phyloP scores from a whole-genome alignment of 768 basidiomycete genomes.

The Wakefieldia striispora region DNA sequence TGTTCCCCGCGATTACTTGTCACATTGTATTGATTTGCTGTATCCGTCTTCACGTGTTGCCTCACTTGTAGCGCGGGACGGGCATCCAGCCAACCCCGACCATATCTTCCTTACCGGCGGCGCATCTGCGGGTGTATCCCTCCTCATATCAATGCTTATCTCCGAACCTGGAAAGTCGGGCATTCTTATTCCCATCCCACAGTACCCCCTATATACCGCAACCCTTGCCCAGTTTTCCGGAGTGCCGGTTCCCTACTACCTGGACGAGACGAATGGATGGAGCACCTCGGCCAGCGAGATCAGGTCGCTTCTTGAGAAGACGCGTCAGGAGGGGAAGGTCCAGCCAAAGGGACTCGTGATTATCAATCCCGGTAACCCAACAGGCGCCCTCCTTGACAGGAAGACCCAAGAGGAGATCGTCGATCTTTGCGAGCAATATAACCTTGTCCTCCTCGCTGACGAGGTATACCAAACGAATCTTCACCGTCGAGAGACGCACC shows the following conservation, averaged over 20 bases:
- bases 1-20: not conserved
- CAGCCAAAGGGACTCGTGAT: constrained; percentile 84
- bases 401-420: constrained; percentile 73
- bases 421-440: constrained; percentile 79
- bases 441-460: constrained; percentile 89
- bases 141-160: constrained; percentile 79
- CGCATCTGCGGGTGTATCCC: constrained; percentile 91
- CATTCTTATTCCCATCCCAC: constrained; percentile 94
- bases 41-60: not conserved
- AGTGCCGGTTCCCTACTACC: constrained; percentile 82
- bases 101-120: constrained; percentile 95
- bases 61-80: constrained; percentile 72
- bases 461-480: constrained; percentile 99
- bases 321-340: constrained; percentile 53
- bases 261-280: constrained; percentile 83
- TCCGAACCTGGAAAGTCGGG: constrained; percentile 58
- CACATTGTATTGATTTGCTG: constrained; percentile 4
- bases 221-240: constrained; percentile 85
- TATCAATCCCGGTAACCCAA: constrained; percentile 99
- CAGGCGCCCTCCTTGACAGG: constrained; percentile 78
- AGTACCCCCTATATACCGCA: constrained; percentile 97
- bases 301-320: constrained; percentile 62
- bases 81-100: constrained; percentile 75
- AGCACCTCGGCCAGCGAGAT: constrained; percentile 72
- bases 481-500: constrained; percentile 60